Base-by-base conservation (phyloP, 768 basidiomycete genomes). In the Macrolepiota fuliginosa region DNA sequence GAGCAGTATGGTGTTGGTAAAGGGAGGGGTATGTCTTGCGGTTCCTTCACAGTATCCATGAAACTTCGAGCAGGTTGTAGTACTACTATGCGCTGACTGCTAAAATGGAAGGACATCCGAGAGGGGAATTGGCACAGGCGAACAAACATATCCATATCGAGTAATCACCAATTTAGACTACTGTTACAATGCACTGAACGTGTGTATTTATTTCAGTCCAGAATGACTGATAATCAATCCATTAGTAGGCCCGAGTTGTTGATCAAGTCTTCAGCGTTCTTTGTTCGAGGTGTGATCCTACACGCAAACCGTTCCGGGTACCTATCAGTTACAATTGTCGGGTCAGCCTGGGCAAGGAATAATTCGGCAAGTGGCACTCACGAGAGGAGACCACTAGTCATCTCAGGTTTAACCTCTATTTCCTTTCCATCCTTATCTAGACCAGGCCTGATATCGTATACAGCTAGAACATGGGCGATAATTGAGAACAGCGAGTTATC, bases 1-100 rank as follows among this genome's bases (percentile, higher is more conserved):
- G 71, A 62, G 49, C 83, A 85, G 61, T 68, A 65, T 24, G 82
- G 82, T 2, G 39, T 36, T 15, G 51, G 19, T 19, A 60, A 27
- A n/a, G 58, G 39, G 4, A 45, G 35, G 27, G 42, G 36, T 10
- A 39, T 5, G 5, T 17, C 9, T 17, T 40, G 53, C 10, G 22
- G 29, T 32, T 32, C 29, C 7, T 3, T n/a, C 22, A 24, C 53
- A 7, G 37, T 37, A 22, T 37, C 6, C 47, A 49, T 49, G 25
- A 24, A 9, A 11, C 13, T 49, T 12, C 12, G 11, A 27, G 46
- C 3, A 12, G 22, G 1, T 9, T 12, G 47, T 47, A 19, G 13
- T 24, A 15, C 4, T 3, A 9, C 40, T 42, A 42, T 42, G n/a
- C n/a, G 40, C 4, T 13, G 40, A n/a, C n/a, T 4, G 12, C n/a